Evolutionary conservation across 257 asterid genomes (phyloP), one percentile per base, ranked within the genome.

Genomic region (Primulina huaijiensis): DNA sequence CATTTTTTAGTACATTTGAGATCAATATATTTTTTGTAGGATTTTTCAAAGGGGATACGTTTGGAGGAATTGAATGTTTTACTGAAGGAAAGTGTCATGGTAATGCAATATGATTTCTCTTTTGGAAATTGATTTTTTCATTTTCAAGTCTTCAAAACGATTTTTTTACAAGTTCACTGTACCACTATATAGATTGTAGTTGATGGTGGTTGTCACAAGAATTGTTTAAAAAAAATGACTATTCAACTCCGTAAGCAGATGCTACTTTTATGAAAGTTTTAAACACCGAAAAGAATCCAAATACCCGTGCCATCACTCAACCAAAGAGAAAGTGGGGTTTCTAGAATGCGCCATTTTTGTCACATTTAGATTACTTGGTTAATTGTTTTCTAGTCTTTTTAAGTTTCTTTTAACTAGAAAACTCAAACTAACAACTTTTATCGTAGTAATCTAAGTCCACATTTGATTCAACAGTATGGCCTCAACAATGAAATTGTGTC

Each of bases 21-120:
- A 11, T 12, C 69, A 30, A 62, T 69, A 74, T 82, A 64, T 53
- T 33, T 53, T 68, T 82, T 74, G 73, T 80, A 93, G 99, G 99
- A 93, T 82, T 93, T 90, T 83, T 89, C 99, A 6, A 86, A 79
- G 78, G 97, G 99, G 72, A 79, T 75, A 71, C 99, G 99, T 58
- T 79, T 93, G 84, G 92, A 86, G 83, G 99, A 93, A 82, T 79
- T 93, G 79, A 85, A 89, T 86, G 79, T 93, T 68, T 78, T 93
- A 58, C 86, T 93, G 77, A 91, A 79, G 82, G 96, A 90, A 84
- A 90, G 91, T 87, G 86, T 93, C 38, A 93, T 93, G 99, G 99
- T 93, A 71, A 75, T 86, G 46, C 76, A 68, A 65, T 52, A 23
- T 60, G 58, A 27, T 56, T 56, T 31, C 23, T 31, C 60, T 65